Evolutionary conservation across 2,329 filamentous ascomycete genomes (phyloP).

Genomic region (Aureobasidium leucospermi): DNA sequence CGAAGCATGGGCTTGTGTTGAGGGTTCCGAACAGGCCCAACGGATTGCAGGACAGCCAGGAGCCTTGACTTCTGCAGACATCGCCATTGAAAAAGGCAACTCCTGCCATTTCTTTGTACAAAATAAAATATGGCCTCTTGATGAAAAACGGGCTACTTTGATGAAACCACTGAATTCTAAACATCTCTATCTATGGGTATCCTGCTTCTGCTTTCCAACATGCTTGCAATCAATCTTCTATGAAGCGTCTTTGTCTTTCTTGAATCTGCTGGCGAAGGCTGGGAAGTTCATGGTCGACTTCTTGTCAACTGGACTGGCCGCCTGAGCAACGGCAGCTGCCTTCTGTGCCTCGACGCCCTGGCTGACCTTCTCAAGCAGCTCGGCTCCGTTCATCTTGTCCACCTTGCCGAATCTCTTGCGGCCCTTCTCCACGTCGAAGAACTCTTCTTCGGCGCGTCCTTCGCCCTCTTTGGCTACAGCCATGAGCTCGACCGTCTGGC

Average conservation of each 20-base stretch:
- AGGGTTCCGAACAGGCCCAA: not conserved
- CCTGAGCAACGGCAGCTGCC: constrained; percentile 13
- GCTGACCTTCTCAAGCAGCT: constrained; percentile 74
- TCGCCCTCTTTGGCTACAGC: constrained; percentile 61
- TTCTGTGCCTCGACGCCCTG: constrained; percentile 18
- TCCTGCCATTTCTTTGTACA: constrained; percentile 2
- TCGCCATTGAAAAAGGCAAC: not conserved
- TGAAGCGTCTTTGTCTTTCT: constrained; percentile 5
- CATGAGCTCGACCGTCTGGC: constrained; percentile 87
- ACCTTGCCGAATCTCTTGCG: constrained; percentile 94
- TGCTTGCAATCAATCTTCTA: not conserved
- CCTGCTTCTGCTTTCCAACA: not conserved
- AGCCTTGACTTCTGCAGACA: not conserved
- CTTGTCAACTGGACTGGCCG: constrained; percentile 13
- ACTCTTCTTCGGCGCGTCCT: constrained; percentile 59
- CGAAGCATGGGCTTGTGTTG: not conserved
- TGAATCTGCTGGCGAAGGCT: constrained; percentile 17
- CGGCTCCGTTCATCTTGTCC: constrained; percentile 80
- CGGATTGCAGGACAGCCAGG: not conserved
- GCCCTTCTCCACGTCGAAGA: constrained; percentile 81
- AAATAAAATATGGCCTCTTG: not conserved
- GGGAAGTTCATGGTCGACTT: constrained; percentile 16
- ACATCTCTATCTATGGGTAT: not conserved
- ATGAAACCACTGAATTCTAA: not conserved
- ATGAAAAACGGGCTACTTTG: not conserved